phyloP scores from a whole-genome alignment of 352 stramenopile genomes.

The Phytophthora ramorum region DNA sequence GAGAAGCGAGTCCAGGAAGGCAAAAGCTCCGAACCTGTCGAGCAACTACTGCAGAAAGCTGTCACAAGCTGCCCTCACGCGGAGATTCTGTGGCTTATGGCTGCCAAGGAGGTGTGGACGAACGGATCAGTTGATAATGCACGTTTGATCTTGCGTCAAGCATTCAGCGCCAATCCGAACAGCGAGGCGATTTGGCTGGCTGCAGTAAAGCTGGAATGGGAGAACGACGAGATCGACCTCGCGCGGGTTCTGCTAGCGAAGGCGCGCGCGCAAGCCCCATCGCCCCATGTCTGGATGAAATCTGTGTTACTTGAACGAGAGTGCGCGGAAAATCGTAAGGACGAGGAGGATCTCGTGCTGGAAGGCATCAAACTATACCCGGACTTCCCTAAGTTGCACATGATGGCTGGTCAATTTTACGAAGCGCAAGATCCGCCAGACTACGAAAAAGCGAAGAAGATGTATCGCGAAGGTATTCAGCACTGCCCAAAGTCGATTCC shows the following conservation, averaged over 20 bases:
- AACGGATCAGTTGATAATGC: constrained; percentile 94
- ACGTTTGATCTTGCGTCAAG: constrained; percentile 94
- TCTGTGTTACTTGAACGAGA: constrained; percentile 97
- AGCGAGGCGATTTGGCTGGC: constrained; percentile 97
- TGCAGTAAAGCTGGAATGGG: constrained; percentile 98
- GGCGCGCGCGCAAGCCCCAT: constrained; percentile 85
- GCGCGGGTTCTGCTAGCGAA: constrained; percentile 86
- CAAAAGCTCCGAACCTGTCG: constrained; percentile 77
- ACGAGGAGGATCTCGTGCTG: constrained; percentile 89
- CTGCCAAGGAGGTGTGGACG: constrained; percentile 97
- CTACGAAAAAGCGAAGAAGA: constrained; percentile 87
- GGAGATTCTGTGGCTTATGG: constrained; percentile 98
- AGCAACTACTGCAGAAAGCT: constrained; percentile 92
- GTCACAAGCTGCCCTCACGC: constrained; percentile 94
- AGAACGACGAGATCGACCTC: constrained; percentile 97
- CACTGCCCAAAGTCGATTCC: constrained; percentile 93
- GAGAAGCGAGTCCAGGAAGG: constrained; percentile 94
- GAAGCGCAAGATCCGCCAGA: constrained; percentile 60
- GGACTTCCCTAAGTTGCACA: constrained; percentile 96
- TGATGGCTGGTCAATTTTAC: constrained; percentile 98
- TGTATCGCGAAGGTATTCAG: constrained; percentile 93
- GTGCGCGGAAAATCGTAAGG: constrained; percentile 51
- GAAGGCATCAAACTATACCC: constrained; percentile 92
- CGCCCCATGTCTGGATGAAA: constrained; percentile 97
- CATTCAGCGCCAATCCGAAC: constrained; percentile 97